Evolutionary conservation across 805 yeast species (phyloP), one percentile per base, ranked within the genome.

Genomic region (Saccharomycopsis sp.): DNA sequence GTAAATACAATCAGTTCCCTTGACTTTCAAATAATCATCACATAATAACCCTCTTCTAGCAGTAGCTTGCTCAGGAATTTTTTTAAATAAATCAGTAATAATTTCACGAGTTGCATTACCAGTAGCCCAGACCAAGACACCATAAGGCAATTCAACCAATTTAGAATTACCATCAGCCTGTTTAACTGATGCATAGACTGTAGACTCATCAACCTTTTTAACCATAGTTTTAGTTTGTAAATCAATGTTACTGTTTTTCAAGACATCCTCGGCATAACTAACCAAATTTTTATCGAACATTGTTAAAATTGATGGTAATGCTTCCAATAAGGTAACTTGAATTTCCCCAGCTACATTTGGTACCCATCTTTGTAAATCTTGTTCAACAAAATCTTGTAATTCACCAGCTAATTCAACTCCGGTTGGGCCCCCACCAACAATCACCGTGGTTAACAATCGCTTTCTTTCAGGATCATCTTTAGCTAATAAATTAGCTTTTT

Each of bases 391-490:
- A 66, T 89, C 97, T 68, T 85, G 94, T 56, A 89, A 70, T 67
- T 90, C 97, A 59, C 95, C 97, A 54, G 97, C 96, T 57, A 88
- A 84, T 68, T 88, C 97, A 51, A 89, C 96, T 70, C 97, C 97
- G 36, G 97, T 89, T 62, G 97, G 97, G 53, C 97, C 97, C 66
- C 97, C 97, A 59, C 97, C 97, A 55, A 93, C 94, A 51, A 90
- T 95, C 51, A 90, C 90, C 56, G 88, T 81, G 51, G 81, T 83
- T 61, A 89, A 74, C 57, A 90, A 74, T 63, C 95, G 78, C 66
- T 79, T 76, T 66, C 97, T 79, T 62, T 85, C 95, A 17, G 80
- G 79, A 54, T 78, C 85, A 23, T 65, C 63, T 55, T 74, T 75
- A 47, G 93, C 85, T 55, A 88, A 74, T 53, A 82, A 70, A 55